Base-by-base conservation (phyloP, 352 stramenopile species). In the Discostella stelligera region DNA sequence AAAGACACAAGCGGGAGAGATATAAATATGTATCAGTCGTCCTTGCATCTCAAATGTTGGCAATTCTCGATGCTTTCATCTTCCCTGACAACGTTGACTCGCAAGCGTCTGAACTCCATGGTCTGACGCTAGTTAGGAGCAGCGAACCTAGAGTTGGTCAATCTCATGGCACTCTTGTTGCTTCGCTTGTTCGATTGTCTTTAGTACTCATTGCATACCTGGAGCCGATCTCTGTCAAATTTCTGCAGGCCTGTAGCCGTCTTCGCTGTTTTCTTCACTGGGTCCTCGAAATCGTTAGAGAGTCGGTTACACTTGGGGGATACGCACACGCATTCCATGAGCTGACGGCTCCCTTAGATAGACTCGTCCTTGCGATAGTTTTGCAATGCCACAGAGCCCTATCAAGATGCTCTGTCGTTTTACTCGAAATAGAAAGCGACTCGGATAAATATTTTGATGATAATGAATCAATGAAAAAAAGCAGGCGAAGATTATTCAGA, bases 51-150 rank as follows among this genome's bases (percentile, higher is more conserved):
- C 87, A 93, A 67, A 65, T 90, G 8, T 64, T 94, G 44, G 83
- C 82, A 25, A 64, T 94, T 3, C 68, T 94, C 0, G 89, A 94
- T 80, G 82, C 87, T 27, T 94, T 93, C 39, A 90, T 94, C 37
- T 94, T 94, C 50, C 87, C 87, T 8, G 86, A 94, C 32, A 87
- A 84, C 55, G 71, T 91, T 11, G 89, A 94, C 63, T 71, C 75
- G 30, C 64, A 67, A 8, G 61, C 77, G 21, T 89, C 84, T 37
- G 82, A 92, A 80, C 66, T 92, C 16, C 84, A 93, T 71, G 84
- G 86, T 3, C 69, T 93, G 50, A 74, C 86, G 9, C 66, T 94
- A 16, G 87, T 94, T 32, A 71, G 84, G 56, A 88, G 77, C 53
- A 89, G 78, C 4, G 89, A 94, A 65, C 76, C 85, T 27, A 58